phyloP scores from a whole-genome alignment of 2,329 filamentous ascomycete species.

The Podosphaera xanthii region DNA sequence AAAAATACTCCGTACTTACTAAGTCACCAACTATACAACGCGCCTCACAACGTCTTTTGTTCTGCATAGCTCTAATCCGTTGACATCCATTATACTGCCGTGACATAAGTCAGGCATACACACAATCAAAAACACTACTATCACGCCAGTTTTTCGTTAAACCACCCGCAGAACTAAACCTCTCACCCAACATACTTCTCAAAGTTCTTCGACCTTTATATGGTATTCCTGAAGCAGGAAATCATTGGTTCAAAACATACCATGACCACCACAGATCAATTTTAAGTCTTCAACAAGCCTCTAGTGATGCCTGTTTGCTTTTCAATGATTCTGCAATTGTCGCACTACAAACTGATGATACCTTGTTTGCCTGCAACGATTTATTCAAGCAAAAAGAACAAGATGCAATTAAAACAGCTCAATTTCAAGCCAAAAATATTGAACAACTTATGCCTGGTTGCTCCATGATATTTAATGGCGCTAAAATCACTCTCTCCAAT shows the following conservation, averaged over 20 bases:
- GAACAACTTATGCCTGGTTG: neutral
- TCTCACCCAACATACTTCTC: neutral
- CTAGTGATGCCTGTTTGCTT: slow-evolving; percentile 1
- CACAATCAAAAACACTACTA: neutral
- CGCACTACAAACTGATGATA: slow-evolving; percentile 3
- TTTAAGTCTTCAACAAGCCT: neutral
- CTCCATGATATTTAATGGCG: slow-evolving; percentile 2
- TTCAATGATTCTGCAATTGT: slow-evolving; percentile 2
- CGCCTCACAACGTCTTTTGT: neutral
- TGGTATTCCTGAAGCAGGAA: too few relatives aligned
- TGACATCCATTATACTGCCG: neutral
- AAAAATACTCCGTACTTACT: neutral
- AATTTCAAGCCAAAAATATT: neutral
- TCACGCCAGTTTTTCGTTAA: neutral
- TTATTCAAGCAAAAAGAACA: neutral
- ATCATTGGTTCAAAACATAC: neutral
- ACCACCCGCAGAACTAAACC: neutral
- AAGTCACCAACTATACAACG: neutral
- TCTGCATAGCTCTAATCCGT: neutral
- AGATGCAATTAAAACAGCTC: neutral
- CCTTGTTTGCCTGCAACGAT: neutral
- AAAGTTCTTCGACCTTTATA: neutral
- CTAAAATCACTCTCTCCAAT: neutral
- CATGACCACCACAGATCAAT: slow-evolving; percentile 1
- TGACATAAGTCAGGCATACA: neutral